phyloP scores from a whole-genome alignment of 2,329 filamentous ascomycete species.

The Tolypocladium pustulatum region DNA sequence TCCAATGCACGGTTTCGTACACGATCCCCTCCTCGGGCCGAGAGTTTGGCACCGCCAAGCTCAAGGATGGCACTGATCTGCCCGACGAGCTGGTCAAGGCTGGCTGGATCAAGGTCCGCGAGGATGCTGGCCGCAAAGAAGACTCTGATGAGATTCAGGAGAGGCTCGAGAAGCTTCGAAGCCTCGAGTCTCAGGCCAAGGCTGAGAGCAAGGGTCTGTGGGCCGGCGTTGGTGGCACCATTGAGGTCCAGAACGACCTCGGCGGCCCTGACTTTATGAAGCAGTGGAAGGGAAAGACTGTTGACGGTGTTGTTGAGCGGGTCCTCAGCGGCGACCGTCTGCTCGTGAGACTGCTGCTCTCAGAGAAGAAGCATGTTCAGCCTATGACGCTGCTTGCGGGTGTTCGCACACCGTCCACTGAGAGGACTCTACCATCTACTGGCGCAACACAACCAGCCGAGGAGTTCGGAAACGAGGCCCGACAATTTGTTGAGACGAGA shows the following conservation, averaged over 20 bases:
- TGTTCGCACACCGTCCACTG: slow-evolving; percentile 80
- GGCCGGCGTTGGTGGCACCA: slow-evolving; percentile 52
- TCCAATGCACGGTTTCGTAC: slow-evolving; percentile 81
- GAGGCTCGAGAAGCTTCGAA: slow-evolving; percentile 67
- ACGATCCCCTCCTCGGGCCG: slow-evolving; percentile 74
- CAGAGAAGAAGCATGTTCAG: slow-evolving; percentile 77
- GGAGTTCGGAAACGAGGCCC: slow-evolving; percentile 81
- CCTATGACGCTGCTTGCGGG: slow-evolving; percentile 84
- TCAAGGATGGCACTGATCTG: slow-evolving; percentile 65
- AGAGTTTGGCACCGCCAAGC: slow-evolving; percentile 74
- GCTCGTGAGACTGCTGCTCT: slow-evolving; percentile 70
- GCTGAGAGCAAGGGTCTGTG: slow-evolving; percentile 74
- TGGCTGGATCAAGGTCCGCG: slow-evolving; percentile 86
- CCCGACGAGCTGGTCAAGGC: slow-evolving; percentile 78
- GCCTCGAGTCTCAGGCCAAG: slow-evolving; percentile 68
- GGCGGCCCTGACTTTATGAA: slow-evolving; percentile 70
- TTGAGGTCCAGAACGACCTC: slow-evolving; percentile 74
- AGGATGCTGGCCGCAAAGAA: slow-evolving; percentile 87
- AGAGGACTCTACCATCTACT: slow-evolving; percentile 67
- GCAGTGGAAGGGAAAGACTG: slow-evolving; percentile 71
- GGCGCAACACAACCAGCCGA: slow-evolving; percentile 77
- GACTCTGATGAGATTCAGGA: slow-evolving; percentile 66
- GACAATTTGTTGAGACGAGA: slow-evolving; percentile 75
- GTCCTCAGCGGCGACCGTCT: slow-evolving; percentile 87
- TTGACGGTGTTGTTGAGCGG: slow-evolving; percentile 82